Conservation (phyloP, 1,284 basidiomycete species). For the Fomitopsis betulina region DNA sequence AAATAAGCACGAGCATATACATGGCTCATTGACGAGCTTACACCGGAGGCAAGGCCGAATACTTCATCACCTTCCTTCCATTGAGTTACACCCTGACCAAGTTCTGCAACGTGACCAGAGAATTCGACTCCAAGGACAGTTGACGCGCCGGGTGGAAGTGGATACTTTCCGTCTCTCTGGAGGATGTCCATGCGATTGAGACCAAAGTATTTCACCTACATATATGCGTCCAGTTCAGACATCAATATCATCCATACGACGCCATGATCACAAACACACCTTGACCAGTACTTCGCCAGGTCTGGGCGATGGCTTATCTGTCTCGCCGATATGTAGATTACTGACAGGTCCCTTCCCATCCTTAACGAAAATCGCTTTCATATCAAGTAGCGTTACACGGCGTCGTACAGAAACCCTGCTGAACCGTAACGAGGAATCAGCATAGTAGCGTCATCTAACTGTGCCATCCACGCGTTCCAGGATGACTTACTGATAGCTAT, state of each 20-base stretch:
- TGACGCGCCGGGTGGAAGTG: constrained; percentile 74
- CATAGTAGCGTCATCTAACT: too few species aligned
- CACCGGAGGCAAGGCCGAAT: constrained; percentile 73
- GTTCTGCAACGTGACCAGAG: constrained; percentile 63
- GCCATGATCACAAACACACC: constrained; percentile 33
- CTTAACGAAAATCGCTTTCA: constrained; percentile 85
- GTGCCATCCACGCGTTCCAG: too few species aligned
- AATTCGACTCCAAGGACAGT: constrained; percentile 91
- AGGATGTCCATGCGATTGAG: constrained; percentile 85
- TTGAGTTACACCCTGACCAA: constrained; percentile 48
- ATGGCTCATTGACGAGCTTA: constrained; percentile 22
- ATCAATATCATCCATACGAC: not conserved
- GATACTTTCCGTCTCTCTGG: constrained; percentile 78
- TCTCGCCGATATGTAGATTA: constrained; percentile 77
- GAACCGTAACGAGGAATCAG: too few species aligned
- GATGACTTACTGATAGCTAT: too few species aligned
- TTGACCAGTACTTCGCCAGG: constrained; percentile 73
- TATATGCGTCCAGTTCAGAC: constrained; percentile 1
- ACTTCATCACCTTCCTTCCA: constrained; percentile 85
- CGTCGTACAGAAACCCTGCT: too few species aligned
- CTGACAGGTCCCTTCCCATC: constrained; percentile 75
- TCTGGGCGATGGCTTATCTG: constrained; percentile 52
- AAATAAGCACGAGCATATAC: not conserved
- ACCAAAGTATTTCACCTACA: constrained; percentile 75
- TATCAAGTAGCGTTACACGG: constrained; percentile 25